These are phyloP conservation scores for Fremontodendron californicum DNA, from an alignment of 345 rosid genomes.

Conservation along the genomic window DNA sequence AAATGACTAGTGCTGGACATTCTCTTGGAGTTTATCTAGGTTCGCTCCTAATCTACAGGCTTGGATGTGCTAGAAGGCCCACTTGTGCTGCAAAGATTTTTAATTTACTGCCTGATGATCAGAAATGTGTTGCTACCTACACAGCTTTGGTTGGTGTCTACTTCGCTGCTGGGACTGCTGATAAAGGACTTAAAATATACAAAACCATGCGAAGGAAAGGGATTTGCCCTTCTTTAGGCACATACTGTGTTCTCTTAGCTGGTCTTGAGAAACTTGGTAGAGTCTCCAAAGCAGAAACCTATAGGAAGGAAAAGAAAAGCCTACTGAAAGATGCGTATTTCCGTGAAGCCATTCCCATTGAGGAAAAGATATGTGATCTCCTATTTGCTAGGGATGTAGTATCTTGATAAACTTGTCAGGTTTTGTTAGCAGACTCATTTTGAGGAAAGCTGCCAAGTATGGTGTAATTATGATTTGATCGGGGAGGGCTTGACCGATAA, in stretches of 20 bases:
- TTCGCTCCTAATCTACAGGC: constrained; percentile 56
- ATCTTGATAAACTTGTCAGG: constrained; percentile 8
- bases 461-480: neutral
- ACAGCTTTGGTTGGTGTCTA: constrained; percentile 66
- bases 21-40: constrained; percentile 54
- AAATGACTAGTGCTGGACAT: constrained; percentile 56
- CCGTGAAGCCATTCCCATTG: constrained; percentile 27
- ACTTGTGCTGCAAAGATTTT: constrained; percentile 58
- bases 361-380: constrained; percentile 70
- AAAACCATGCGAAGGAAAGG: constrained; percentile 51
- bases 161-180: constrained; percentile 68
- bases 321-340: constrained; percentile 29
- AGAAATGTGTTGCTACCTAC: constrained; percentile 58
- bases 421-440: neutral
- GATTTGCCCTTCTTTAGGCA: constrained; percentile 57
- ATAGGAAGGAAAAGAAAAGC: constrained; percentile 59
- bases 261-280: constrained; percentile 64
- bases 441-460: neutral
- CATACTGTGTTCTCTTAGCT: constrained; percentile 57
- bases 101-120: constrained; percentile 51
- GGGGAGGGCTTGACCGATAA: neutral
- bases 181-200: constrained; percentile 60
- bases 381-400: constrained; percentile 43
- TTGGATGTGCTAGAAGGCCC: constrained; percentile 77
- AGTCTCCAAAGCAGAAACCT: constrained; percentile 38